Evolutionary conservation across 306 rosid species (phyloP).

Genomic region (Pterocarpus santalinus): DNA sequence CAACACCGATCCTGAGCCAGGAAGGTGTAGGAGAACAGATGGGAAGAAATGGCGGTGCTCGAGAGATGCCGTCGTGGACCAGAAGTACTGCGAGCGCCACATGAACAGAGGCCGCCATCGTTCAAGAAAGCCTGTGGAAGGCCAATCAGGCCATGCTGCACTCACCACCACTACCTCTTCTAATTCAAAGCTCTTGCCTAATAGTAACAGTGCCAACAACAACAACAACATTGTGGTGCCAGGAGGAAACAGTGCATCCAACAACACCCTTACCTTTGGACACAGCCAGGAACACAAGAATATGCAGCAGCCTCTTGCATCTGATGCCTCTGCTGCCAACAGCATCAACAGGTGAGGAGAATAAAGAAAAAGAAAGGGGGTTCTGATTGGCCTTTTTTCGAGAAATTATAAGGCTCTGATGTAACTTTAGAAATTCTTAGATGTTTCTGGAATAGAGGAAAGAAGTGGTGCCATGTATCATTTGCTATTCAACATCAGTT

Average conservation of each 20-base stretch:
- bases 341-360: constrained; percentile 67
- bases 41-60: constrained; percentile 99
- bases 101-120: constrained; percentile 99
- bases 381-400: neutral
- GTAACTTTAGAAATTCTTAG: neutral
- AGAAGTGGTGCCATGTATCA: no score
- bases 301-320: constrained; percentile 49
- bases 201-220: neutral
- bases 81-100: constrained; percentile 94
- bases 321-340: constrained; percentile 60
- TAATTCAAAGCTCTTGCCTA: constrained; percentile 21
- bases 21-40: constrained; percentile 98
- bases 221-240: constrained; percentile 46
- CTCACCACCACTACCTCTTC: constrained; percentile 45
- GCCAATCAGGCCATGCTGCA: constrained; percentile 83
- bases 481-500: no score
- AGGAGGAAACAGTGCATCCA: constrained; percentile 47
- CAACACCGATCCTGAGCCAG: constrained; percentile 98
- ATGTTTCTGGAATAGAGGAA: no score
- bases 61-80: constrained; percentile 92
- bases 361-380: no score
- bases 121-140: constrained; percentile 99
- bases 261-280: constrained; percentile 51
- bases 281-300: constrained; percentile 63
- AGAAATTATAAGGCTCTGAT: neutral